These are phyloP conservation scores for Oleoguttula mirabilis DNA, from an alignment of 495 filamentous ascomycete genomes.

Conservation along the genomic window DNA sequence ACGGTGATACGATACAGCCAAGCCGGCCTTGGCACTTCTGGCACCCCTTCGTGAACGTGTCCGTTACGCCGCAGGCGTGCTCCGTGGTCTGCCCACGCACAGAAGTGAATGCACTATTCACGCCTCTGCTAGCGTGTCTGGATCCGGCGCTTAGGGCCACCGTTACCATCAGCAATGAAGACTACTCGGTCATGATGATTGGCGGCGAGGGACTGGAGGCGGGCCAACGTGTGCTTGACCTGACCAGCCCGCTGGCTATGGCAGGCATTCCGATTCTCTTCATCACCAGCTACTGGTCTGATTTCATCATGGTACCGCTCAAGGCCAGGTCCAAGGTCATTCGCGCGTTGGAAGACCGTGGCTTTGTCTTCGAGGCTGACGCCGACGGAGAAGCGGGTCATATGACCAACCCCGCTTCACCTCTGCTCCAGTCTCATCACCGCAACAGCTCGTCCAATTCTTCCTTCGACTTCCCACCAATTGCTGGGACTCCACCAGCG, in stretches of 20 bases:
- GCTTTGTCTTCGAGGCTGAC: conserved; percentile 72
- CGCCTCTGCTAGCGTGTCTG: conserved; percentile 46
- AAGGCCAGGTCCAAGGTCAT: conserved; percentile 62
- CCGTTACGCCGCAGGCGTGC: conserved; percentile 83
- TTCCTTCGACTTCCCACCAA: conserved; percentile 35
- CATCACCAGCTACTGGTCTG: conserved; percentile 94
- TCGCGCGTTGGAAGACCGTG: conserved; percentile 59
- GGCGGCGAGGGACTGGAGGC: conserved; percentile 81
- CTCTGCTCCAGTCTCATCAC: conserved; percentile 21
- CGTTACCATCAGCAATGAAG: conserved; percentile 66
- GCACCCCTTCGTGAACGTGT: conserved; percentile 84
- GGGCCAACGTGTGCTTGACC: conserved; percentile 81
- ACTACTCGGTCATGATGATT: conserved; percentile 79
- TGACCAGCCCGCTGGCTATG: conserved; percentile 82
- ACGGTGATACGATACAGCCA: conserved; percentile 12
- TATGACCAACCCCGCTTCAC: conserved; percentile 35
- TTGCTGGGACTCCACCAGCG: conserved; percentile 62
- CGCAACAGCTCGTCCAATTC: conserved; percentile 39
- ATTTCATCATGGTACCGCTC: conserved; percentile 85
- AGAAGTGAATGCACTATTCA: conserved; percentile 61
- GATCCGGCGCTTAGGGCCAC: conserved; percentile 33
- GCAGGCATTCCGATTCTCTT: conserved; percentile 96
- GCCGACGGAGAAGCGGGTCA: conserved; percentile 39
- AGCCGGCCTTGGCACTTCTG: conserved; percentile 32
- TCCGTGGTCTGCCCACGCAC: conserved; percentile 75